Base-by-base conservation (phyloP, 2,329 filamentous ascomycete species). In the Ophiosphaerella herpotricha region DNA sequence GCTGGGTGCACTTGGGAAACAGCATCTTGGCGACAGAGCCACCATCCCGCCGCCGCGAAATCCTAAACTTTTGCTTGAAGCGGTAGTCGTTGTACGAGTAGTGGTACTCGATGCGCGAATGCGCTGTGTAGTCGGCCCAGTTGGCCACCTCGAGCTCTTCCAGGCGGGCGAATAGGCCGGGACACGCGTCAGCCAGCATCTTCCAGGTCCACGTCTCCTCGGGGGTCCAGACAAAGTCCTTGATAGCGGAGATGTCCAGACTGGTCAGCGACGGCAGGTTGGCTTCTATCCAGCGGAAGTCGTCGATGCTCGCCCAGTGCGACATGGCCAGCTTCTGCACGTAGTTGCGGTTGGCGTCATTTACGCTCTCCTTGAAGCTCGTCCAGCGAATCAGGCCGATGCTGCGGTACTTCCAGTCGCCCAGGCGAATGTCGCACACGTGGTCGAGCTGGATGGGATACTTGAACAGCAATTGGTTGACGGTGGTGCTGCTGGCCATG, bases 151-250 rank as follows among this genome's bases (percentile, higher is more conserved):
- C 68, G 7, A 73, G 57, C 50, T 71, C 64, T 14, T 71, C 64
- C 2, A 72, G 44, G 1, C 61, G 61, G n/a, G 14, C 57, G 44
- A 73, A 71, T 3, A 73, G 60, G 31, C 46, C 53, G 3, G 66
- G 67, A 34, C 68, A 71, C 11, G 67, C 66, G 4, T 63, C 55
- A 4, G 68, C 64, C 39, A 72, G 50, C 57, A 64, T 58, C 34
- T 59, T 67, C 70, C 69, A 72, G 5, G 70, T 70, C 70, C 70
- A 73, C 9, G 62, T 71, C 54, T 72, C 64, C 44, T 68, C 69
- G 2, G 68, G 68, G 2, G 67, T 71, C 65, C 66, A 72, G 9
- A 71, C 63, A 50, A 74, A 69, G 51, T 74, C 71, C 45, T 71
- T 73, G 48, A 74, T 68, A 32, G 68, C 61, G 2, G 67, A 66